Evolutionary conservation across 805 yeast species (phyloP), one percentile per base, ranked within the genome.

Genomic region (Wickerhamomyces chaumierensis): DNA sequence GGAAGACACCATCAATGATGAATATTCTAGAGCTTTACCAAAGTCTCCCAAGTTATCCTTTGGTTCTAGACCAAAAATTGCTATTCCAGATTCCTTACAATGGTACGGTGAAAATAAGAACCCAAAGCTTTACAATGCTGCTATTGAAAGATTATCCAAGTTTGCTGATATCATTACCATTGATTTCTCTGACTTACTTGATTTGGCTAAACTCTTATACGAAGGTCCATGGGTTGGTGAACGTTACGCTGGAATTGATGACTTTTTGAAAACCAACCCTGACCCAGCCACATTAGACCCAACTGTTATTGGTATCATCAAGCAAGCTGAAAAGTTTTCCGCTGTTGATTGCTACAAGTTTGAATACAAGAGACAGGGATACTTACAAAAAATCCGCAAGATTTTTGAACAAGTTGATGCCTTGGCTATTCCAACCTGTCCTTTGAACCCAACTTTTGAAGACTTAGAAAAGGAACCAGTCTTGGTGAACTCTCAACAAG

Each of bases 201-300:
- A 81, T 29, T 68, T 90, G 41, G 98, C 97, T 15, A 75, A 75
- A 49, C 83, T 92, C 54, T 69, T 90, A 29, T 90, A 90, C 57
- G 96, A 90, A 55, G 98, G 98, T 42, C 83, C 97, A n/a, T 90
- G 98, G 98, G 97, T 90, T 11, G 85, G 94, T 18, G 98, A 90
- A 64, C 74, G 98, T 49, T 87, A 77, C 62, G 77, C 85, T 45
- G 96, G 96, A 19, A 73, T 78, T 29, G 72, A 75, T 48, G 84
- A 81, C 33, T 82, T 81, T 48, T 68, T 84, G 41, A 73, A 73
- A 21, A 67, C 81, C 7, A 71, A 77, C 52, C 87, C 92, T 16
- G 85, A 92, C 25, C 66, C 58, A 33, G 68, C 71, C 27, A 70
- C 81, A 36, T 64, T 90, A 49, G 96, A 90, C 58, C 94, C 95